Conservation (phyloP, 805 yeast genomes). For the Candida hispaniensis region DNA sequence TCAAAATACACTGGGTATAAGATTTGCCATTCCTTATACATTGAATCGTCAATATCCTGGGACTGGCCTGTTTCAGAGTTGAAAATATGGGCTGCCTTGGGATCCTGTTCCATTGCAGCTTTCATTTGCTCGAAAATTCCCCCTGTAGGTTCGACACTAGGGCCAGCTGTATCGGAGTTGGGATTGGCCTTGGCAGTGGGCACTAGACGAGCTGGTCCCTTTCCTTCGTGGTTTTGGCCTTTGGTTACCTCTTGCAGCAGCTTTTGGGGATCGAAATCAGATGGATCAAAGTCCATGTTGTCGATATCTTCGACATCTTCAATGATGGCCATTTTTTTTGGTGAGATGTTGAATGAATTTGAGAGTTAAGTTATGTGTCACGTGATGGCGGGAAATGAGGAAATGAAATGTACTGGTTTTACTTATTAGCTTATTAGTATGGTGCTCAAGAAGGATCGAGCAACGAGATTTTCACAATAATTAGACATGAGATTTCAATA, state of each 20-base stretch:
- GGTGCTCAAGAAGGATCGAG: too few species aligned
- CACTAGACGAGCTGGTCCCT: slow-evolving; percentile 15
- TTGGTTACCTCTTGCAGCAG: slow-evolving; percentile 25
- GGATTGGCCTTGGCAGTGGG: slow-evolving; percentile 18
- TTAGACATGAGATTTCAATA: too few species aligned
- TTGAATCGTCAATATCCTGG: slow-evolving; percentile 41
- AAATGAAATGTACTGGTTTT: too few species aligned
- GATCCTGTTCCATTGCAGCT: slow-evolving; percentile 17
- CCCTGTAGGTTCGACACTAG: slow-evolving; percentile 17
- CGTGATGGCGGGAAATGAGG: too few species aligned
- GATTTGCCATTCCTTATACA: slow-evolving; percentile 55
- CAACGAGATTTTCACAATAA: too few species aligned
- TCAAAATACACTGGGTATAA: slow-evolving; percentile 93
- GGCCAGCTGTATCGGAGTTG: too few species aligned
- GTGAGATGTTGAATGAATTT: slow-evolving; percentile 2
- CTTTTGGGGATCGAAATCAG: slow-evolving; percentile 65
- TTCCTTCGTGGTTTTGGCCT: slow-evolving; percentile 8
- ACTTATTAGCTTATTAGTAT: too few species aligned
- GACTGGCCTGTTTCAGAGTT: slow-evolving; percentile 36
- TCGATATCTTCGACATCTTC: slow-evolving; percentile 62
- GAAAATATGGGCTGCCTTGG: slow-evolving; percentile 17
- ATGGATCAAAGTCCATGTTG: slow-evolving; percentile 85
- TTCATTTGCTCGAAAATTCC: too few species aligned
- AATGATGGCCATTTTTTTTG: slow-evolving; percentile 25
- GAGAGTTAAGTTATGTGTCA: too few species aligned